Base-by-base conservation (phyloP, 108 stramenopile genomes). In the Cylindrotheca closterium region DNA sequence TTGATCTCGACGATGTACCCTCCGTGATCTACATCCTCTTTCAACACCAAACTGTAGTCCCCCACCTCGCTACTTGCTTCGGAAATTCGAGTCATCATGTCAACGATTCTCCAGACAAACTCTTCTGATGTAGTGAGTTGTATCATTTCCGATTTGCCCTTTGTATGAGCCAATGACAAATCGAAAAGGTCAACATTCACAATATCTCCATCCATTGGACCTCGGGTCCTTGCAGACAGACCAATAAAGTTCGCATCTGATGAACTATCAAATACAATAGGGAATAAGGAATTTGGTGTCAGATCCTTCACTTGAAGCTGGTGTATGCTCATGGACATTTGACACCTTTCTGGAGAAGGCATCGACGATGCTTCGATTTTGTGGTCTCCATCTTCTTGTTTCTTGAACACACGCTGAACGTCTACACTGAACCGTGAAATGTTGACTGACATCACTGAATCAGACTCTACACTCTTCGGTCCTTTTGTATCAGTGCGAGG, bases 51-150 rank as follows among this genome's bases (percentile, higher is more conserved):
- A 47, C 77, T 82, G 45, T 82, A 77, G 23, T 84, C 81, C 29
- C 83, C 69, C 30, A 91, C 55, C 48, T 84, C 93, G 22, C 83
- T 80, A 27, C 83, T 87, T 15, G 87, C 90, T 33, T 64, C 56
- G 57, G 82, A 55, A 25, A 85, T 91, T 47, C 86, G 64, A 55
- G 85, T 71, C 25, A 79, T 67, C 1, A 94, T 69, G 58, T 94
- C 93, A 10, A 94, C 47, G 7, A 94, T 23, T 55, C 85, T 83
- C 93, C 93, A 94, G 3, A 89, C 77, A 55, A 89, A 94, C 12
- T 79, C 85, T 65, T 94, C 93, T 23, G 79, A 79, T 47, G 93
- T 94, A 21, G 79, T 78, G 0, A 94, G 47, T 33, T 68, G 51
- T 19, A 94, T 87, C 67, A 61, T 75, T 47, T 88, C 76, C 8